These are phyloP conservation scores for Yamadazyma triangularis DNA, from an alignment of 1,139 yeast genomes.

Conservation along the genomic window DNA sequence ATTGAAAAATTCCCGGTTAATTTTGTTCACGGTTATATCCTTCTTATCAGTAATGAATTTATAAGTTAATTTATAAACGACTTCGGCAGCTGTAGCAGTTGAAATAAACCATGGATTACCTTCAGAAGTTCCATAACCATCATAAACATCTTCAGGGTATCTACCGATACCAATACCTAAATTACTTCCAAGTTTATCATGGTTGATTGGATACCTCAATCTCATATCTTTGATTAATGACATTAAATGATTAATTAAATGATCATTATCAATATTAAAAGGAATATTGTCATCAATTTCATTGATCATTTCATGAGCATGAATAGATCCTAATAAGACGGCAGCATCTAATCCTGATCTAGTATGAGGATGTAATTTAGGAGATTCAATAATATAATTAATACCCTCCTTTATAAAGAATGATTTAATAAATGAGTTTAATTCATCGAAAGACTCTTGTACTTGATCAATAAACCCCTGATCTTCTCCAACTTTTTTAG, in stretches of 20 bases:
- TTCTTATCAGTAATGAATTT: constrained; percentile 17
- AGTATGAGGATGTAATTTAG: constrained; percentile 33
- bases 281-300: constrained; percentile 40
- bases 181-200: constrained; percentile 30
- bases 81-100: constrained; percentile 75
- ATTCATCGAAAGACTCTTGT: constrained; percentile 20
- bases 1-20: constrained; percentile 26
- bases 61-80: constrained; percentile 37
- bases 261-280: constrained; percentile 52
- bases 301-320: constrained; percentile 49
- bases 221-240: constrained; percentile 65
- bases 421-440: constrained; percentile 31
- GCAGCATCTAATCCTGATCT: constrained; percentile 83
- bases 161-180: constrained; percentile 80
- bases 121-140: constrained; percentile 67
- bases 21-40: constrained; percentile 22
- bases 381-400: constrained; percentile 68
- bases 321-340: constrained; percentile 61
- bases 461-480: constrained; percentile 27
- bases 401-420: constrained; percentile 37
- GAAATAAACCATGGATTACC: constrained; percentile 97
- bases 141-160: constrained; percentile 90
- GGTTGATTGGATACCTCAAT: constrained; percentile 70
- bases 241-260: constrained; percentile 54
- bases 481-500: constrained; percentile 19